A percentile compares a stretch with the other conserved stretches of the same genome.
Conservation (phyloP, 2,329 filamentous ascomycete genomes). For the Trichoderma pleuroti region DNA sequence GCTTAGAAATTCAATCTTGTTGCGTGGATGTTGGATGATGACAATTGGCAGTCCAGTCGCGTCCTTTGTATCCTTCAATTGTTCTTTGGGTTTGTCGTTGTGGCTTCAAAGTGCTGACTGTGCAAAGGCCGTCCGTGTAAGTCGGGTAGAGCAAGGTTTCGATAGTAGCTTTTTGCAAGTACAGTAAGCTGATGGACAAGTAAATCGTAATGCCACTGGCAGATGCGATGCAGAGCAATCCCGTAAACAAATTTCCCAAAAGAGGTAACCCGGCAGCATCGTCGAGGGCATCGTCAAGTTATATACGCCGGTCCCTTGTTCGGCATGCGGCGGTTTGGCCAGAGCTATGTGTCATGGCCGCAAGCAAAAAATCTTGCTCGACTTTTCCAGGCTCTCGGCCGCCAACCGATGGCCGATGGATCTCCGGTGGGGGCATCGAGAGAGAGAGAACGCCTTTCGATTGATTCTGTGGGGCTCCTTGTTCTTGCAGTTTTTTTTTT, state of each 20-base stretch:
- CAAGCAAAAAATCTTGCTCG: background rate
- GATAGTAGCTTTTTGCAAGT: background rate
- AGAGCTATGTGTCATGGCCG: conserved; percentile 17
- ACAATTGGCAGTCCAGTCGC: background rate
- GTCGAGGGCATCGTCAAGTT: conserved; percentile 9
- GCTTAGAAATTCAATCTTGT: background rate
- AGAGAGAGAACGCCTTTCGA: conserved; percentile 13
- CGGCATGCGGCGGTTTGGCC: conserved; percentile 17
- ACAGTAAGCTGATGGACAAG: conserved; percentile 13
- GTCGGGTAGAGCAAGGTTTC: conserved; percentile 9
- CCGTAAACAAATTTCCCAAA: conserved; percentile 11
- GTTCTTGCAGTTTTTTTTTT: background rate
- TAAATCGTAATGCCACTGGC: background rate
- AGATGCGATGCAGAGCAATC: background rate
- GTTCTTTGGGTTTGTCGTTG: background rate
- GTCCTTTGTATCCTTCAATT: background rate
- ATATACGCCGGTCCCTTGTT: conserved; percentile 3
- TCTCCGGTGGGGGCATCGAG: conserved; percentile 12
- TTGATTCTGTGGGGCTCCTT: conserved; percentile 12
- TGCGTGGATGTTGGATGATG: background rate
- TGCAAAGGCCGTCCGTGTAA: background rate
- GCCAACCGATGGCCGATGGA: conserved; percentile 18
- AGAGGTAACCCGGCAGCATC: background rate
- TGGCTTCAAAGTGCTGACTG: background rate
- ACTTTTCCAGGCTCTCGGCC: background rate